Percentiles rank a stretch among this genome's conserved stretches.
Evolutionary conservation across 331 rosid genomes (phyloP).

Genomic region (Malus hybrid): DNA sequence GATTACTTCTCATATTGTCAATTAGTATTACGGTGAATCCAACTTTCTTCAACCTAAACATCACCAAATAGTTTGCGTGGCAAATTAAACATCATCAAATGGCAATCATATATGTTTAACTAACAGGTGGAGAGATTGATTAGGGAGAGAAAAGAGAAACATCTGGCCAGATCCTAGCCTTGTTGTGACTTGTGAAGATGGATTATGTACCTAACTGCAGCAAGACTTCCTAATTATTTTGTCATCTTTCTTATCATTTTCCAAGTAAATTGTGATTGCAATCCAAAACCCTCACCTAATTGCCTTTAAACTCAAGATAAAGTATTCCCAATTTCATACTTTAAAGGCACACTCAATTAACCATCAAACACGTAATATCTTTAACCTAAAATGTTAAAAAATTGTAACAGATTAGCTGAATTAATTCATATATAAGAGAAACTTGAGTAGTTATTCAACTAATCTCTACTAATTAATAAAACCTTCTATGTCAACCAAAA

Average conservation of each 20-base stretch:
- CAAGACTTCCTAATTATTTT: constrained; percentile 1
- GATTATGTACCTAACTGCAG: constrained; percentile 11
- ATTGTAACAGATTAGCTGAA: neutral
- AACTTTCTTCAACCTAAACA: too few relatives aligned
- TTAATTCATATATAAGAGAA: neutral
- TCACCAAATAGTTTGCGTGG: constrained; percentile 7
- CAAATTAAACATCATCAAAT: constrained; percentile 12
- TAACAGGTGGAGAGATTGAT: neutral
- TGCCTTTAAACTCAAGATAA: constrained; percentile 20
- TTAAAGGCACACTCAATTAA: constrained; percentile 16
- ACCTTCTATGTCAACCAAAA: too few relatives aligned
- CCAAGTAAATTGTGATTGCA: constrained; percentile 17
- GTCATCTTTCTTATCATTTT: neutral
- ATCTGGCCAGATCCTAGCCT: neutral
- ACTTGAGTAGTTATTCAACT: neutral
- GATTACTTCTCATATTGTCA: too few relatives aligned
- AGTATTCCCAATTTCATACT: constrained; percentile 14
- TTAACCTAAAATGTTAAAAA: constrained; percentile 3
- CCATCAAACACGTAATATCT: constrained; percentile 24
- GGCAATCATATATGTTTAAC: constrained; percentile 6
- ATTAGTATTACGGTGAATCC: too few relatives aligned
- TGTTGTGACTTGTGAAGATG: too few relatives aligned
- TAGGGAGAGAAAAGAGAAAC: neutral
- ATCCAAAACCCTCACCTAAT: constrained; percentile 8
- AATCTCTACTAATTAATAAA: too few relatives aligned